Conservation (phyloP, 202 grass and related monocot species). For the Zizania palustris region DNA sequence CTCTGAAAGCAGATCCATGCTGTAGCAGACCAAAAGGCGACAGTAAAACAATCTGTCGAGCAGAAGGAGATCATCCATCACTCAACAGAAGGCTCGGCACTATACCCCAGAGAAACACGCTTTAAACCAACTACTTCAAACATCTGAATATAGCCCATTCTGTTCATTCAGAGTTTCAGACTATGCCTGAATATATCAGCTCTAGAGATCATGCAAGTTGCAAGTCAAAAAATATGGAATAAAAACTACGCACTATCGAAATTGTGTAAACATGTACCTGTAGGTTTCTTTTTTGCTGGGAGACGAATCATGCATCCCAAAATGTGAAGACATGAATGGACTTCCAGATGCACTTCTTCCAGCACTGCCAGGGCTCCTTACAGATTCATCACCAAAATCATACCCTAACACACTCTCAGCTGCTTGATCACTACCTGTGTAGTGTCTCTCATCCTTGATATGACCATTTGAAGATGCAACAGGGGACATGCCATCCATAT, state of each 20-base stretch:
- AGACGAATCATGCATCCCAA: constrained; percentile 59
- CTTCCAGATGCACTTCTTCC: constrained; percentile 87
- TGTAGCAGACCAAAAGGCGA: not conserved
- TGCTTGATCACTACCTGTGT: constrained; percentile 48
- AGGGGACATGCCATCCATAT: constrained; percentile 64
- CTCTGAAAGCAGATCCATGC: not conserved
- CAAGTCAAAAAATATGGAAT: not conserved
- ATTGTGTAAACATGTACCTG: constrained; percentile 57
- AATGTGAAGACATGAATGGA: constrained; percentile 74
- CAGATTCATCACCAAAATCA: constrained; percentile 83
- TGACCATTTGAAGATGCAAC: constrained; percentile 80
- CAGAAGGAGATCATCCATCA: constrained; percentile 1
- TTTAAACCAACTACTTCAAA: constrained; percentile 1
- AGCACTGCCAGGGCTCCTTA: constrained; percentile 62
- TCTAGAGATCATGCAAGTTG: constrained; percentile 3
- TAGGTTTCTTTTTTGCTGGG: constrained; percentile 69
- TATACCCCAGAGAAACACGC: not conserved
- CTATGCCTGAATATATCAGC: constrained; percentile 10
- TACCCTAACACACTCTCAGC: constrained; percentile 69
- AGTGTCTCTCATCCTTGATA: constrained; percentile 61
- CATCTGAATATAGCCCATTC: constrained; percentile 10
- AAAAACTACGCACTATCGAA: constrained; percentile 21
- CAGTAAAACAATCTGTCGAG: not conserved
- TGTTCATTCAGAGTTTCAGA: constrained; percentile 23
- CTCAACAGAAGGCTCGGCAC: not conserved